Base-by-base conservation (phyloP, 148 eudicot species). In the Persicaria maculosa region DNA sequence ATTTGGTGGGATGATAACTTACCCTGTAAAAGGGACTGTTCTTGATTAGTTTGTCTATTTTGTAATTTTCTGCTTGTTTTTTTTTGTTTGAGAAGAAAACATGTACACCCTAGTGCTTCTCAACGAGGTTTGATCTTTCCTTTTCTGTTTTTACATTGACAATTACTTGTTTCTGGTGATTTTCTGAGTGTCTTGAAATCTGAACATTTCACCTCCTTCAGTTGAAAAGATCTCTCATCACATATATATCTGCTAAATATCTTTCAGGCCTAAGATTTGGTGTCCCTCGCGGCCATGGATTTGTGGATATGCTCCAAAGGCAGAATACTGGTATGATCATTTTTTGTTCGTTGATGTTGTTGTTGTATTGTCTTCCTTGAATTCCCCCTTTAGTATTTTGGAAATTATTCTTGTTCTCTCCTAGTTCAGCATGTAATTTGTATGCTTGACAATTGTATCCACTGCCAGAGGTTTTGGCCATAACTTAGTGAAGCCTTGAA, bases 251-350 rank as follows among this genome's bases (percentile, higher is more conserved):
- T 44, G 31, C 2, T 9, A 6, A 14, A 14, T 17, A 45, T 47
- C 25, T 62, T 77, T 44, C 68, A 85, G 84, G 84, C 44, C 25
- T 80, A 36, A 53, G 67, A 71, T 58, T 81, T 76, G 83, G 76
- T 44, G 47, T 77, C 75, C 80, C 68, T 4, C 73, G 74, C 70
- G 81, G 72, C 75, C 57, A 73, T 70, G 75, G 80, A 77, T 31
- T 73, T 54, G 25, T 74, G 62, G 79, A 76, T 9, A 9, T 74
- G 55, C 80, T 79, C 9, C 44, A 25, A 36, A 68, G 36, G 54
- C 65, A 57, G 52, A 75, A 74, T 14, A 6, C 72, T 46, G 87
- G 91, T 88, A 82, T 72, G 62, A 19, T 74, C 72, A 5, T 17
- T 5, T 54, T 31, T 74, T 31, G 40, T 31, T 31, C 1, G 2